Base-by-base conservation (phyloP, 495 filamentous ascomycete species). In the Lasiosphaeria miniovina region DNA sequence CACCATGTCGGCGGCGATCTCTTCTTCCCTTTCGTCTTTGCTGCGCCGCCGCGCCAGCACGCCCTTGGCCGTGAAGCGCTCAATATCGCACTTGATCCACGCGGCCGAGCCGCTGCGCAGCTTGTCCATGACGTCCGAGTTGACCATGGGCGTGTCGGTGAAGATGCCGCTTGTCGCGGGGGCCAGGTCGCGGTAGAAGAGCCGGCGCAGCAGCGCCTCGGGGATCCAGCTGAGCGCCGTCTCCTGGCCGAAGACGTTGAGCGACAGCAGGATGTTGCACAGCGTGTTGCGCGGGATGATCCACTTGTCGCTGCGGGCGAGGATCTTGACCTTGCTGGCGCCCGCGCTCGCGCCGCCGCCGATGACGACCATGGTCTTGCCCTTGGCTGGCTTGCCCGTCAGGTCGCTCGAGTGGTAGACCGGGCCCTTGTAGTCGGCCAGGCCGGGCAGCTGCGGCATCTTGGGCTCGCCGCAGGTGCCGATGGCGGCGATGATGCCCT, bases 121-220 rank as follows among this genome's bases (percentile, higher is more conserved):
- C 67, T 91, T 87, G 36, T 88, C 76, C 68, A 94, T 87, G 33
- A 93, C 82, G 40, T 90, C 86, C 14, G 83, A 85, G 68, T 93
- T 94, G 45, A 93, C 90, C 88, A 94, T 94, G 0, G 90, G 90
- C 1, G 90, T 93, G 35, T 86, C 86, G 14, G 87, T 91, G 71
- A 89, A 96, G 15, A 96, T 72, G 4, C 90, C 89, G n/a, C 63
- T 84, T 84, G 5, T 81, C 75, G 0, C 76, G 0, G 90, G 90
- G 0, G 88, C 82, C n/a, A 93, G 80, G 59, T 93, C 90, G 12
- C 91, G 86, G 72, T 94, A 94, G 75, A 96, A 94, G 75, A 93
- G 84, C 61, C 86, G 85, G 59, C 83, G 84, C 9, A 93, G 82
- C 4, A 93, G 71, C 43, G 80, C 75, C 68, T 94, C 90, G 0